Base-by-base conservation (phyloP, 306 rosid genomes). In the Begonia fuchsioides region DNA sequence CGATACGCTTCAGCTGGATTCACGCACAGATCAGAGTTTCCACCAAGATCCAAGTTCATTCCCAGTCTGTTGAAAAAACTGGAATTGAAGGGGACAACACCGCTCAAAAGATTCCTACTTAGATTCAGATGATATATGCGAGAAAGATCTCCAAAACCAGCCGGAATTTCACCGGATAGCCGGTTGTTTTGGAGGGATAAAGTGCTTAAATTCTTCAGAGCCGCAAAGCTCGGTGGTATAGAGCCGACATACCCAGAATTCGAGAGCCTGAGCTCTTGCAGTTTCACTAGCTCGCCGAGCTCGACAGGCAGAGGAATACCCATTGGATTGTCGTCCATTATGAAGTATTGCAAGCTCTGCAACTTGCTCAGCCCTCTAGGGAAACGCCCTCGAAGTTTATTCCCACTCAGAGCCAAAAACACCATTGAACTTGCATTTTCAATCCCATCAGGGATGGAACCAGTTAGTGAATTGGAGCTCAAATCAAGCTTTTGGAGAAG, bases 121-220 rank as follows among this genome's bases (percentile, higher is more conserved):
- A 75, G 71, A 63, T 75, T 75, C 74, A 75, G 44, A 61, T 75
- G 81, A 75, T 70, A 75, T 5, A 75, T 70, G 38, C 38, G 74
- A 18, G 73, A 43, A 52, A 70, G 68, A 13, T 50, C 66, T 0
- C 68, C 70, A 58, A 75, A 67, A 43, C 57, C 60, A 8, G 18
- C 44, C 0, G 81, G 77, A 47, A 75, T 75, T 12, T 59, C 47
- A 1, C 81, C 81, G 0, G 35, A 63, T 48, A 75, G 58, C 1
- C 17, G 62, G 58, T 70, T 75, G 68, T 70, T 70, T 47, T 70
- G 77, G 54, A 75, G 12, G 1, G 81, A 75, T 51, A 75, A 47
- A 44, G 81, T 75, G 74, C 56, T 70, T 46, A 75, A 43, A 17
- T 70, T 75, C 57, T 51, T 62, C 0, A 75, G 71, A 65, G 56